Conservation (phyloP, 202 grass and related monocot genomes). For the Dendrocalamus latiflorus region DNA sequence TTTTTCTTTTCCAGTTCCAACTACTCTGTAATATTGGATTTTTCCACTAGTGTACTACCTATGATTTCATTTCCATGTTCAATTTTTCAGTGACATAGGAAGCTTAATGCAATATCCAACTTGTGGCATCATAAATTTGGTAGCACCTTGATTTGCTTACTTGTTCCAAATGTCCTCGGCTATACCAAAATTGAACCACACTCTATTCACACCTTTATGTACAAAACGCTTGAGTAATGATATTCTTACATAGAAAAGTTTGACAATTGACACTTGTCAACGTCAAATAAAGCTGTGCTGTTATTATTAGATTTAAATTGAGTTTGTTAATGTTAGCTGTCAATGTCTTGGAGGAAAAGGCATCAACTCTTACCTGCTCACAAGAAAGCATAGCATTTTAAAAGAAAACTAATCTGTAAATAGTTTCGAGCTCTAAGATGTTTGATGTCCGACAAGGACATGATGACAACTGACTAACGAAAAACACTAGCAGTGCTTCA, state of each 20-base stretch:
- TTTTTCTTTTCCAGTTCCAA: slow-evolving; percentile 31
- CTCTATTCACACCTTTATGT: slow-evolving; percentile 33
- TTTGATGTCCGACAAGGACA: too few species aligned
- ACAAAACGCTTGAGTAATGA: slow-evolving; percentile 10
- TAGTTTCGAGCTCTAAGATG: slow-evolving; percentile 24
- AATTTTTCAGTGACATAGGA: slow-evolving; percentile 24
- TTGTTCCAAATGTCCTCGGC: slow-evolving; percentile 21
- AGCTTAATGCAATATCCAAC: slow-evolving; percentile 32
- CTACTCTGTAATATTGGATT: slow-evolving; percentile 1
- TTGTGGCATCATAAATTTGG: slow-evolving; percentile 23
- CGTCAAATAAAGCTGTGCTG: slow-evolving; percentile 26
- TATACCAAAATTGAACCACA: slow-evolving; percentile 16
- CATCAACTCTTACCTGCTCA: slow-evolving; percentile 50
- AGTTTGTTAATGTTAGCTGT: slow-evolving; percentile 46
- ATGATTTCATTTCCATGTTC: neutral
- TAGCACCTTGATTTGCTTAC: slow-evolving; percentile 33
- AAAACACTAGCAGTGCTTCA: slow-evolving; percentile 31
- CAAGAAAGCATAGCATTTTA: slow-evolving; percentile 42
- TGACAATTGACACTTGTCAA: slow-evolving; percentile 24
- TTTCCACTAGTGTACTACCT: neutral
- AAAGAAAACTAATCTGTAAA: slow-evolving; percentile 24
- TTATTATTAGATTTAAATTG: slow-evolving; percentile 38
- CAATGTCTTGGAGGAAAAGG: slow-evolving; percentile 63
- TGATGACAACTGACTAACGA: slow-evolving; percentile 25
- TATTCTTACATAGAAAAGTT: neutral